Evolutionary conservation across 164 flowering plant genomes (phyloP).

Genomic region (Dillenia suffruticosa): DNA sequence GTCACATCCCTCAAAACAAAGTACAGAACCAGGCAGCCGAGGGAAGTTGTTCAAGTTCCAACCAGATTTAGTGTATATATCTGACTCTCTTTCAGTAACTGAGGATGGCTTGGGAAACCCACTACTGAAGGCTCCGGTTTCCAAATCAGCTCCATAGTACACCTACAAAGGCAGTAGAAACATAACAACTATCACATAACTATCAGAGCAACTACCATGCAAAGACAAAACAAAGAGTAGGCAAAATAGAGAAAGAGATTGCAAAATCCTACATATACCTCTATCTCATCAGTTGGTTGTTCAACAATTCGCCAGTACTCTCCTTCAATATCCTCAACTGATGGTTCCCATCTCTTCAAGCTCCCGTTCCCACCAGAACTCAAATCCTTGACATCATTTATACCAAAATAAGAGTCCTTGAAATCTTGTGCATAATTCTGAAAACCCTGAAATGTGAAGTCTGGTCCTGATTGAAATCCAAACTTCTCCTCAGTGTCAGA

Average conservation of each 20-base stretch:
- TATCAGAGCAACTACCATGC: neutral
- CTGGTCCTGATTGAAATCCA: conserved; percentile 82
- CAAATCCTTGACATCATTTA: conserved; percentile 21
- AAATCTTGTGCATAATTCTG: conserved; percentile 54
- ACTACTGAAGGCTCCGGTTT: conserved; percentile 72
- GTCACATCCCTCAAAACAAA: conserved; percentile 64
- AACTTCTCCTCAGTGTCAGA: conserved; percentile 70
- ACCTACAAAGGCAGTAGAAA: conserved; percentile 36
- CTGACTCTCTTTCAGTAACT: conserved; percentile 20
- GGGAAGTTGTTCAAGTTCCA: conserved; percentile 89
- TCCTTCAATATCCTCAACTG: conserved; percentile 81
- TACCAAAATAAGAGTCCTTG: conserved; percentile 54
- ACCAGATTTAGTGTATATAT: conserved; percentile 57
- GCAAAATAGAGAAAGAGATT: neutral
- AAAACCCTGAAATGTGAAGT: conserved; percentile 64
- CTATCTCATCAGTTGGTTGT: conserved; percentile 73
- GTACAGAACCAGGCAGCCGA: conserved; percentile 78
- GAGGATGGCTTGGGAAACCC: conserved; percentile 66
- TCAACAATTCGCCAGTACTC: conserved; percentile 95
- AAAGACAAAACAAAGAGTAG: neutral
- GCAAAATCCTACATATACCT: conserved; percentile 39
- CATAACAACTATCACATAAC: neutral
- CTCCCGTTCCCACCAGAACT: conserved; percentile 14
- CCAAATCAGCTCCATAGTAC: conserved; percentile 87
- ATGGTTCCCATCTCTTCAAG: conserved; percentile 34